Evolutionary conservation across 768 basidiomycete genomes (phyloP).

Genomic region (Phylloporus rhodoxanthus): DNA sequence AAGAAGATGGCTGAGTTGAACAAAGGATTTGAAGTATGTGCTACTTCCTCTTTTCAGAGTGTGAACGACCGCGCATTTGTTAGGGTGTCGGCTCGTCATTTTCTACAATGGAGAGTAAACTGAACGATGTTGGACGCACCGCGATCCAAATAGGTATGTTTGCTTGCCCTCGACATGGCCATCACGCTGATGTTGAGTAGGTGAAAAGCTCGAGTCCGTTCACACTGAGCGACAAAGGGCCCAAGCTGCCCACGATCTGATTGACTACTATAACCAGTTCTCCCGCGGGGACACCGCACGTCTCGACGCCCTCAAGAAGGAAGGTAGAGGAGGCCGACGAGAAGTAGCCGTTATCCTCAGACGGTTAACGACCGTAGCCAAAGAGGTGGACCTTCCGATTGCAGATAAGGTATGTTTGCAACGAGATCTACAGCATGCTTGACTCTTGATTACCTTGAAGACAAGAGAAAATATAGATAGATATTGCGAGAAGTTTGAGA

Average conservation of each 20-base stretch:
- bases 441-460: constrained; percentile 32
- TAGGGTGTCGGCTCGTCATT: constrained; percentile 88
- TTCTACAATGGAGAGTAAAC: constrained; percentile 80
- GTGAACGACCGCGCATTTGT: constrained; percentile 1
- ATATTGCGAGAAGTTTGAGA: constrained; percentile 98
- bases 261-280: constrained; percentile 92
- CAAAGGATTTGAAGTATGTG: constrained; percentile 83
- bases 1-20: constrained; percentile 92
- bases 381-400: constrained; percentile 83
- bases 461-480: constrained; percentile 90
- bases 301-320: constrained; percentile 74
- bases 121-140: constrained; percentile 90
- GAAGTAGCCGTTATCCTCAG: constrained; percentile 85
- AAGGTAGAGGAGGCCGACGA: constrained; percentile 81
- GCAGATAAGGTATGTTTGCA: constrained; percentile 61
- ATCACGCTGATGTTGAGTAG: constrained; percentile 34
- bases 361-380: constrained; percentile 80
- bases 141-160: constrained; percentile 82
- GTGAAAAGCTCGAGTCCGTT: constrained; percentile 92
- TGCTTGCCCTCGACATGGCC: not conserved
- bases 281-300: constrained; percentile 71
- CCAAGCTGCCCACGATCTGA: constrained; percentile 88
- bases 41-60: not conserved
- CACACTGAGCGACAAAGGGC: constrained; percentile 89
- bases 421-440: not conserved